Percentiles rank a stretch among this genome's conserved stretches.
Conservation (phyloP, 306 rosid species). For the Glycine tomentella region DNA sequence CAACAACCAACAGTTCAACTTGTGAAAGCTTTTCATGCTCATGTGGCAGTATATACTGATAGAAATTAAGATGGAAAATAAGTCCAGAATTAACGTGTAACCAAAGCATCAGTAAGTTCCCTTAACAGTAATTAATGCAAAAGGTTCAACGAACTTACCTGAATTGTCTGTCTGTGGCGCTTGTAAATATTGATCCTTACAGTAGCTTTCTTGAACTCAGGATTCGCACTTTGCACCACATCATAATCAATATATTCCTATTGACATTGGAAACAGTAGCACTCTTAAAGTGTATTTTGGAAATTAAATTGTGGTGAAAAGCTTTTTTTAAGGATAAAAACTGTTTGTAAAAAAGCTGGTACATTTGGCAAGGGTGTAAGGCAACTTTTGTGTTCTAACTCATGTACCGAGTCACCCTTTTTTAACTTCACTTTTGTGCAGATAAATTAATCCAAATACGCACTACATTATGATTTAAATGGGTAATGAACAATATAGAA, state of each 20-base stretch:
- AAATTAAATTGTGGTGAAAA: background rate
- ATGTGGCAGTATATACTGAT: slow-evolving; percentile 91
- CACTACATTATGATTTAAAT: slow-evolving; percentile 15
- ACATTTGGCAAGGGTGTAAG: background rate
- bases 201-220: slow-evolving; percentile 50
- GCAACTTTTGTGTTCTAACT: too few species aligned
- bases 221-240: slow-evolving; percentile 67
- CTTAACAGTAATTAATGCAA: slow-evolving; percentile 17
- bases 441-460: slow-evolving; percentile 18
- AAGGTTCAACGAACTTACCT: slow-evolving; percentile 58
- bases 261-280: slow-evolving; percentile 36
- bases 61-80: slow-evolving; percentile 42
- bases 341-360: background rate
- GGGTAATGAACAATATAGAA: slow-evolving; percentile 5
- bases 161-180: slow-evolving; percentile 93
- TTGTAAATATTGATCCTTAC: slow-evolving; percentile 83
- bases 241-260: slow-evolving; percentile 87
- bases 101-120: slow-evolving; percentile 31
- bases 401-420: background rate
- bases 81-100: slow-evolving; percentile 33
- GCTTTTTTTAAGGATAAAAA: background rate
- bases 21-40: slow-evolving; percentile 96
- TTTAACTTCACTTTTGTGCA: background rate
- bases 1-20: slow-evolving; percentile 92
- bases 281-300: background rate